phyloP scores from a whole-genome alignment of 306 rosid species.

The Quercus berberidifolia region DNA sequence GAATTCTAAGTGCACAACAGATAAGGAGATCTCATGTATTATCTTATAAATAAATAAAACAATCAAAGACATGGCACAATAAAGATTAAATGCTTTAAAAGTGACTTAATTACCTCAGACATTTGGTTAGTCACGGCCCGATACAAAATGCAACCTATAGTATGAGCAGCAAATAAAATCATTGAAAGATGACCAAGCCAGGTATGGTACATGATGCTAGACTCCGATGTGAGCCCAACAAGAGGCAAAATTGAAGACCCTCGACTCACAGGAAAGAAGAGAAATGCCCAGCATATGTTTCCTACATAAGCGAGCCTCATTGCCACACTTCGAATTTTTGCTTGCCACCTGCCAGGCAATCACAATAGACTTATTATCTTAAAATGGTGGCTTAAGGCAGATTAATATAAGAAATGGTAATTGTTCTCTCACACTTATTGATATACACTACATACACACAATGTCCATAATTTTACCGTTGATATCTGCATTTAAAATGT shows the following conservation, averaged over 20 bases:
- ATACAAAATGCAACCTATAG: conserved; percentile 53
- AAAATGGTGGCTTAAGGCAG: no score
- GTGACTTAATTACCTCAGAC: conserved; percentile 25
- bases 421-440: no score
- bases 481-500: no score
- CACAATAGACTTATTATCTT: background rate
- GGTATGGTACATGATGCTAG: conserved; percentile 62
- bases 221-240: conserved; percentile 61
- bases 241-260: conserved; percentile 63
- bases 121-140: conserved; percentile 63
- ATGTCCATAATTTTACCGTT: no score
- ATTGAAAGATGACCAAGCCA: conserved; percentile 72
- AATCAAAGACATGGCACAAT: background rate
- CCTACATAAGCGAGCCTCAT: conserved; percentile 64
- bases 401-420: no score
- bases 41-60: no score
- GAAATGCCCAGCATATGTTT: conserved; percentile 69
- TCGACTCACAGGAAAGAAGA: conserved; percentile 69
- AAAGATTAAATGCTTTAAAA: background rate
- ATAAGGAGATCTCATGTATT: no score
- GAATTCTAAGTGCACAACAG: no score
- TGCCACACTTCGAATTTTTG: conserved; percentile 63
- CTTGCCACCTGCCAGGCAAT: conserved; percentile 50
- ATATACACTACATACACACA: no score
- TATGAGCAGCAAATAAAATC: conserved; percentile 50